Percentiles rank a stretch among this genome's conserved stretches.
These are phyloP conservation scores for Phaeosphaeria sp. DNA, from an alignment of 2,329 filamentous ascomycete genomes.

Conservation along the genomic window DNA sequence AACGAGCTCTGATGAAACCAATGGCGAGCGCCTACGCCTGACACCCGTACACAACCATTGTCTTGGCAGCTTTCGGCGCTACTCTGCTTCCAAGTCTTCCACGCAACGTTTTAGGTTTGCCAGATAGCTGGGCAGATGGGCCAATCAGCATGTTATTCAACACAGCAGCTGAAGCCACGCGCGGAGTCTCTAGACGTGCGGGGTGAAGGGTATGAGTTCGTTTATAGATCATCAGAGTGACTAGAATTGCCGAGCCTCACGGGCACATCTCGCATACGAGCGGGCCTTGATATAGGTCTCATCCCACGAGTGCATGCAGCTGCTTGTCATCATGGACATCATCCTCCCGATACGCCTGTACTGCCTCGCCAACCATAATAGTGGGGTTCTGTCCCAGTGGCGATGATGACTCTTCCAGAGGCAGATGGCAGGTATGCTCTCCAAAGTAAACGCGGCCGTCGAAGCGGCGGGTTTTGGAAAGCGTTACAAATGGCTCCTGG, in stretches of 20 bases:
- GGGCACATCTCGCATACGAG: slow-evolving; percentile 5
- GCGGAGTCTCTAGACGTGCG: slow-evolving; percentile 30
- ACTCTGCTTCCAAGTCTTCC: slow-evolving; percentile 25
- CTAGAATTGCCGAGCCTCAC: slow-evolving; percentile 25
- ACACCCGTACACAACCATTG: slow-evolving; percentile 28
- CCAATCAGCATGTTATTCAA: slow-evolving; percentile 32
- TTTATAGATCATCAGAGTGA: slow-evolving; percentile 5
- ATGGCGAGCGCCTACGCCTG: slow-evolving; percentile 40
- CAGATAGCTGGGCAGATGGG: slow-evolving; percentile 19
- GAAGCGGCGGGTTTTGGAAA: slow-evolving; percentile 84
- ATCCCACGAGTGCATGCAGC: slow-evolving; percentile 35
- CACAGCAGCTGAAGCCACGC: slow-evolving; percentile 37
- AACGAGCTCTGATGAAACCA: slow-evolving; percentile 37
- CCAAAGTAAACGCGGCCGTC: slow-evolving; percentile 91
- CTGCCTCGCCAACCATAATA: slow-evolving; percentile 48
- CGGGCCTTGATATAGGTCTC: slow-evolving; percentile 15
- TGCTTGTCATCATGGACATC: slow-evolving; percentile 32
- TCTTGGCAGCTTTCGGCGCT: slow-evolving; percentile 31
- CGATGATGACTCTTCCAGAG: slow-evolving; percentile 26
- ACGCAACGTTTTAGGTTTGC: slow-evolving; percentile 25
- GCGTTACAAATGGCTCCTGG: slow-evolving; percentile 85
- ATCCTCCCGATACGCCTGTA: slow-evolving; percentile 38
- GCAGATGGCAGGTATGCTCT: slow-evolving; percentile 67
- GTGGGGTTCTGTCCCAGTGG: slow-evolving; percentile 43
- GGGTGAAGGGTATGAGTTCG: slow-evolving; percentile 15